Evolutionary conservation across 2,329 filamentous ascomycete species (phyloP).

Genomic region (Neofusicoccum sp.): DNA sequence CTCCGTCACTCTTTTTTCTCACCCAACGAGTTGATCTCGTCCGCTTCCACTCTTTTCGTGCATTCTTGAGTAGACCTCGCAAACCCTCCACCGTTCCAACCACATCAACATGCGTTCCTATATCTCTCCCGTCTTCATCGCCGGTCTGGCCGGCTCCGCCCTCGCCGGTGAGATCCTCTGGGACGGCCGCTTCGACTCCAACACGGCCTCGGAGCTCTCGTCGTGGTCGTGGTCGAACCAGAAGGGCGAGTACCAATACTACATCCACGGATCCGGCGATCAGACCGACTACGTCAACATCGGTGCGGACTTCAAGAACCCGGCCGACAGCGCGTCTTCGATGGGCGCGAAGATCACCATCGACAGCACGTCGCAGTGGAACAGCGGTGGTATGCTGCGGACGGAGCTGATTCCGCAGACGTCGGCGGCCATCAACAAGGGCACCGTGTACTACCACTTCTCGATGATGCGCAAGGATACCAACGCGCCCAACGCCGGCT

Average conservation of each 20-base stretch:
- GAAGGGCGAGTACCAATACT: conserved; percentile 71
- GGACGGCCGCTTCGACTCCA: conserved; percentile 66
- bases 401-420: conserved; percentile 74
- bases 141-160: conserved; percentile 4
- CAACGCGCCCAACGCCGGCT: conserved; percentile 60
- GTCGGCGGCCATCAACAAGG: conserved; percentile 60
- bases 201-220: conserved; percentile 47
- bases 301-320: conserved; percentile 62
- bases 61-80: conserved; percentile 13
- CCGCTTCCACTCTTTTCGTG: conserved; percentile 3
- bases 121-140: neutral
- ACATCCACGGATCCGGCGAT: conserved; percentile 64
- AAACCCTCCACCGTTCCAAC: neutral
- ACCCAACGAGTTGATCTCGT: conserved; percentile 16
- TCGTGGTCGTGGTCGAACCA: conserved; percentile 69
- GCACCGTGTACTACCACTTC: conserved; percentile 72
- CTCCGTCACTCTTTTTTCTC: conserved; percentile 7
- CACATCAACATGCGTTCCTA: conserved; percentile 3
- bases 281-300: conserved; percentile 63
- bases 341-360: conserved; percentile 72
- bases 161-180: conserved; percentile 42
- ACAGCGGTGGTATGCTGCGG: conserved; percentile 69
- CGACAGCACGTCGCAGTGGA: conserved; percentile 64
- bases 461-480: conserved; percentile 59
- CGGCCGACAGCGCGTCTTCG: conserved; percentile 58